Evolutionary conservation across 768 basidiomycete species (phyloP).

Genomic region (Leccinum obscurum): DNA sequence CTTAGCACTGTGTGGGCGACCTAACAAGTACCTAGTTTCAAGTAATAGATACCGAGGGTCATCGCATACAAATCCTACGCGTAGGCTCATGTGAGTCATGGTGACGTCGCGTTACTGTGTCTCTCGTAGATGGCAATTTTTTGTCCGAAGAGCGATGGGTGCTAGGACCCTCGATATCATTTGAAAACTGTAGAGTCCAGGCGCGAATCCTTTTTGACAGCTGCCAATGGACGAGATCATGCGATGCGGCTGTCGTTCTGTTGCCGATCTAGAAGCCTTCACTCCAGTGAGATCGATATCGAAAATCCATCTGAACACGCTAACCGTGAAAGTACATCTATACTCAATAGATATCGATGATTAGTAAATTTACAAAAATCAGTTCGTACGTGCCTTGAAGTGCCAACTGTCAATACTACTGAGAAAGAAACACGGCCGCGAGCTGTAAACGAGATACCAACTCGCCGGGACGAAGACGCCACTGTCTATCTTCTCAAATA

Average conservation of each 20-base stretch:
- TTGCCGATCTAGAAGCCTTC: background rate
- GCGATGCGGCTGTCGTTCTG: background rate
- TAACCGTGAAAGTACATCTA: no score
- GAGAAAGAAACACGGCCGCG: no score
- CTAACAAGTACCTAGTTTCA: background rate
- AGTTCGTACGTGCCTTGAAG: no score
- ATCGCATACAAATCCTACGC: background rate
- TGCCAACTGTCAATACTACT: no score
- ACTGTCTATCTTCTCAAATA: no score
- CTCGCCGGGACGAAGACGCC: no score
- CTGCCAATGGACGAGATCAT: background rate
- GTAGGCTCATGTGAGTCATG: background rate
- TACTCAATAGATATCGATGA: no score
- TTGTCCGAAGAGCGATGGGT: background rate
- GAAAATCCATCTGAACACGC: background rate
- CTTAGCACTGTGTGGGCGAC: no score
- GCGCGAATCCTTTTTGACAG: background rate
- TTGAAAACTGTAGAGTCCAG: background rate
- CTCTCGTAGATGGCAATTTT: background rate
- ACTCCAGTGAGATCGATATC: background rate
- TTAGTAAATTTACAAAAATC: no score
- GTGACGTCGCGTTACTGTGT: background rate
- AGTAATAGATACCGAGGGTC: background rate
- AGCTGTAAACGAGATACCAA: no score
- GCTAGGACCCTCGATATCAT: background rate